Percentiles rank a stretch among this genome's conserved stretches.
Evolutionary conservation across 1,139 yeast species (phyloP).

Genomic region (Pichia kudriavzevii): DNA sequence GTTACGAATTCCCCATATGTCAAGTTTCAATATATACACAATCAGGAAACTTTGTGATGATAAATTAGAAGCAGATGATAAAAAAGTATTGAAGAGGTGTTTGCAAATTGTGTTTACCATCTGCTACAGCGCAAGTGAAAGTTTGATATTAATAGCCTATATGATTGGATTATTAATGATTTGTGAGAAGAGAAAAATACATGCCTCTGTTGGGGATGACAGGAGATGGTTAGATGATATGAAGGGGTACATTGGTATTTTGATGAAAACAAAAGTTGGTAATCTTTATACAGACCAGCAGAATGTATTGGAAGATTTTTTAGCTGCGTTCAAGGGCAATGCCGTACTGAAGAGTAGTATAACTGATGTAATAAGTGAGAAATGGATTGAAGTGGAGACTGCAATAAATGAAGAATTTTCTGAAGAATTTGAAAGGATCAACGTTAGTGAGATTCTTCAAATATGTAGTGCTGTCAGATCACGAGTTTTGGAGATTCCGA

Average conservation of each 20-base stretch:
- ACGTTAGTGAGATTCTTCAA: slow-evolving; percentile 26
- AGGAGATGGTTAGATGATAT: slow-evolving; percentile 5
- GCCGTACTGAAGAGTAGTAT: slow-evolving; percentile 13
- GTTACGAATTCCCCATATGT: slow-evolving; percentile 19
- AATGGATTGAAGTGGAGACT: slow-evolving; percentile 16
- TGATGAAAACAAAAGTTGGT: slow-evolving; percentile 21
- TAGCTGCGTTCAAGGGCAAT: slow-evolving; percentile 22
- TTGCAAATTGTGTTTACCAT: slow-evolving; percentile 18
- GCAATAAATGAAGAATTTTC: slow-evolving; percentile 15
- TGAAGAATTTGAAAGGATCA: not conserved
- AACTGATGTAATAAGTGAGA: slow-evolving; percentile 16
- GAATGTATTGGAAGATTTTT: slow-evolving; percentile 23
- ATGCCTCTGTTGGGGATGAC: slow-evolving; percentile 3
- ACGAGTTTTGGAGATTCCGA: slow-evolving; percentile 57
- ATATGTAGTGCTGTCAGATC: slow-evolving; percentile 47
- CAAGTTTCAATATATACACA: slow-evolving; percentile 19
- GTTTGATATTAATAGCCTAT: slow-evolving; percentile 24
- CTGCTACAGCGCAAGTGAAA: slow-evolving; percentile 17
- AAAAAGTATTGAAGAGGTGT: slow-evolving; percentile 20
- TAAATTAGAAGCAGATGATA: slow-evolving; percentile 13
- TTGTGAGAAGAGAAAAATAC: slow-evolving; percentile 4
- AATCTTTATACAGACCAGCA: slow-evolving; percentile 25
- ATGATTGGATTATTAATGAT: slow-evolving; percentile 21
- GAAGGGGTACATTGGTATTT: slow-evolving; percentile 23
- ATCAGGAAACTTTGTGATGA: slow-evolving; percentile 13